Base-by-base conservation (phyloP, 306 rosid species). In the Ormosia semicastrata region DNA sequence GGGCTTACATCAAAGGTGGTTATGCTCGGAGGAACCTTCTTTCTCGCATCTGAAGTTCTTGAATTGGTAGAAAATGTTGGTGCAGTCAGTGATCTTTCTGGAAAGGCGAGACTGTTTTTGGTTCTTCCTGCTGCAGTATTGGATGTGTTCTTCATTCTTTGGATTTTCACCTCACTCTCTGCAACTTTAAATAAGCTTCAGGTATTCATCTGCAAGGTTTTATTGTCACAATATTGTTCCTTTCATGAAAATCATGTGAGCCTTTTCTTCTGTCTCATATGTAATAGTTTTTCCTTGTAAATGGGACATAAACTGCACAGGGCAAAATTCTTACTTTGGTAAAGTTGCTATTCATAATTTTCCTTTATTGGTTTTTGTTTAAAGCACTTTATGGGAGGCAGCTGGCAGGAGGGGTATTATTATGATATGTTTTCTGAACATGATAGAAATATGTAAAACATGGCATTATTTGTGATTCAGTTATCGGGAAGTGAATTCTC, bases 181-280 rank as follows among this genome's bases (percentile, higher is more conserved):
- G 97, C 99, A 64, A 95, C 99, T 58, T 84, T 95, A 76, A 95
- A 78, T 82, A 93, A 95, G 94, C 99, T 95, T 89, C 99, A 95
- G 99, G 99, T 95, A 91, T 59, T 80, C 62, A 64, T 82, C 54
- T 73, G 11, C 76, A 71, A 66, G 66, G 70, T 7, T 44, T 39
- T 64, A 13, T 50, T 43, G 64, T 53, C 32, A 32, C 59, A 12
- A 65, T 87, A 33, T 41, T 64, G 8, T 68, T 39, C 84, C 43
- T 60, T 81, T 67, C 50, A 70, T 53, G 41, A 73, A 80, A 66
- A 72, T 34, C 59, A 37, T 18, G 41, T 36, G 57, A 53, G 41
- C 71, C n/a, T 59, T 72, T 57, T 77, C n/a, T 43, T 80, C 46
- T 44, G 36, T 63, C 7, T 53, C 41, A 59, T 58, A 43, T 4